These are phyloP conservation scores for Diplodia sapinea DNA, from an alignment of 2,329 filamentous ascomycete species.

Conservation along the genomic window DNA sequence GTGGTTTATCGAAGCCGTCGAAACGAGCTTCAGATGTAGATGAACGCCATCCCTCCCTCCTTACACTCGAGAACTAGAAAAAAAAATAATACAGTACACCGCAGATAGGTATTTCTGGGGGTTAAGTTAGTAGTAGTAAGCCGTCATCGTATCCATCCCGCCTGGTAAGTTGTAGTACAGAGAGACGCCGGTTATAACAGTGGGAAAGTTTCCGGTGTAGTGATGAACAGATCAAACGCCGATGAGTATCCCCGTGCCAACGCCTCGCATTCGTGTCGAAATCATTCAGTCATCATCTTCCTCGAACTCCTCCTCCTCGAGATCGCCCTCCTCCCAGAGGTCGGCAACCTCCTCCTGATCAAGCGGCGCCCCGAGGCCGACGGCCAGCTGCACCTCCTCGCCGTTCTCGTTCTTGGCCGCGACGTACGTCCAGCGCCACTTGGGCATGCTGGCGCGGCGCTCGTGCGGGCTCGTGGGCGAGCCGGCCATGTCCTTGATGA, in stretches of 20 bases:
- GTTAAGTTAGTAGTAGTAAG: neutral
- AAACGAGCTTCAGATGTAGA: neutral
- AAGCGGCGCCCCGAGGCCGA: slow-evolving; percentile 21
- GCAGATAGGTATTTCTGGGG: slow-evolving; percentile 2
- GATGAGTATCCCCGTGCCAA: neutral
- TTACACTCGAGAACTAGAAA: neutral
- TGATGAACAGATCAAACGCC: slow-evolving; percentile 3
- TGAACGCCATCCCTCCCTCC: neutral
- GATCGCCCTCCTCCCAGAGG: slow-evolving; percentile 27
- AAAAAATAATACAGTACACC: neutral
- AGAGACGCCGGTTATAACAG: neutral
- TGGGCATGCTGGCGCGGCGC: slow-evolving; percentile 5
- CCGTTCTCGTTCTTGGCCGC: slow-evolving; percentile 2
- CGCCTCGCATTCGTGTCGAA: neutral
- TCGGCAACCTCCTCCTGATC: slow-evolving; percentile 30
- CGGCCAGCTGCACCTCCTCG: slow-evolving; percentile 22
- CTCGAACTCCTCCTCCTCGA: slow-evolving; percentile 15
- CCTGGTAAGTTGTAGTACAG: slow-evolving; percentile 10
- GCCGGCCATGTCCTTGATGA: slow-evolving; percentile 3
- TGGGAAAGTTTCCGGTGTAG: neutral
- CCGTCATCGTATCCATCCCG: neutral
- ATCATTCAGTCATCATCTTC: slow-evolving; percentile 16
- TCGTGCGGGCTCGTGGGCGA: neutral
- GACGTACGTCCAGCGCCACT: slow-evolving; percentile 22
- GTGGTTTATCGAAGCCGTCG: neutral